A percentile compares a stretch with the other conserved stretches of the same genome.
phyloP scores from a whole-genome alignment of 2,329 filamentous ascomycete genomes.

The Fusarium musae region DNA sequence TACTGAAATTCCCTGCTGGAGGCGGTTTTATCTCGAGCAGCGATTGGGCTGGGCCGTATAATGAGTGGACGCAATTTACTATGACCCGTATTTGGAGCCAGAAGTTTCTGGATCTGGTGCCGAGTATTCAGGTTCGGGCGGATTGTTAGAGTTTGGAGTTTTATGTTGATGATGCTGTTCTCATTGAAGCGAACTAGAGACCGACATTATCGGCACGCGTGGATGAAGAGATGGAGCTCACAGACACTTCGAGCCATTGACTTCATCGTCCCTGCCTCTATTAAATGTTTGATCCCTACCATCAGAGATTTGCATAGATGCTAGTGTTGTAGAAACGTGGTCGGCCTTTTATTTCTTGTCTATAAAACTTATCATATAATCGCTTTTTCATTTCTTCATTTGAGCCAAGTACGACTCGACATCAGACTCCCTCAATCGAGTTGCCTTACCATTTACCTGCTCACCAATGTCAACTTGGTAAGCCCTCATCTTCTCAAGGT shows the following conservation, averaged over 20 bases:
- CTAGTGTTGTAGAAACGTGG: fast-evolving
- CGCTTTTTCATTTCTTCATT: conserved; percentile 24
- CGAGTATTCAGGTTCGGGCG: not conserved
- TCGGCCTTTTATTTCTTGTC: not conserved
- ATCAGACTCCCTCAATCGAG: conserved; percentile 58
- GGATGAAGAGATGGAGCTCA: not conserved
- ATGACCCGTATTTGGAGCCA: not conserved
- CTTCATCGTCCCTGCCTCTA: fast-evolving
- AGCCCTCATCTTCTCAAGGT: conserved; percentile 69
- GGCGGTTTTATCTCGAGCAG: no score
- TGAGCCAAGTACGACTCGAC: conserved; percentile 17
- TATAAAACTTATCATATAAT: not conserved
- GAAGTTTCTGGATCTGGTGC: fast-evolving
- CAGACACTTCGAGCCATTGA: fast-evolving
- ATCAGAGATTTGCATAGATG: fast-evolving
- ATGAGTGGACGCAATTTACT: not conserved
- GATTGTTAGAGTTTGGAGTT: not conserved
- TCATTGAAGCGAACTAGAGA: not conserved
- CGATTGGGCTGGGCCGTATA: not conserved
- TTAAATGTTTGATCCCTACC: no score
- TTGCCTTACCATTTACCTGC: conserved; percentile 73
- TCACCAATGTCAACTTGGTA: conserved; percentile 26
- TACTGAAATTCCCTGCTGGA: no score
- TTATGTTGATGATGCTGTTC: not conserved
- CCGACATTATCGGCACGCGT: fast-evolving